Percentiles rank a stretch among this genome's conserved stretches.
phyloP scores from a whole-genome alignment of 2,329 filamentous ascomycete genomes.

The Epichloe sylvatica region DNA sequence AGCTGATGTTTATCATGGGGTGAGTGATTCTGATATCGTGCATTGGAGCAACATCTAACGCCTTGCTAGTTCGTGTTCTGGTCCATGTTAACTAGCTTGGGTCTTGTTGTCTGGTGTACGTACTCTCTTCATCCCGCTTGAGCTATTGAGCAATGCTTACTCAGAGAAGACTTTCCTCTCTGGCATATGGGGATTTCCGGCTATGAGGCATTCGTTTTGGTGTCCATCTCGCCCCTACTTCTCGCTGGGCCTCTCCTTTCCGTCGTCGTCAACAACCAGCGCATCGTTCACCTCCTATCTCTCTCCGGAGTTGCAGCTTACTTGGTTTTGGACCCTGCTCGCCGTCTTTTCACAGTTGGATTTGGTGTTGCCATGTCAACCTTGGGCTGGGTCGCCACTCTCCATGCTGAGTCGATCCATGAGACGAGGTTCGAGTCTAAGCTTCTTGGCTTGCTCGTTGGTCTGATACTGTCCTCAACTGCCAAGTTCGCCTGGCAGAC shows the following conservation, averaged over 20 bases:
- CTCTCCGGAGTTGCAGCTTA: slow-evolving; percentile 70
- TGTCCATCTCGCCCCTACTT: slow-evolving; percentile 65
- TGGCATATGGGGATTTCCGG: slow-evolving; percentile 99
- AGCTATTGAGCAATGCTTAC: not conserved
- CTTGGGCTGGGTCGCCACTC: slow-evolving; percentile 70
- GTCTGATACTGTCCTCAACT: slow-evolving; percentile 71
- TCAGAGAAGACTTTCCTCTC: slow-evolving; percentile 64
- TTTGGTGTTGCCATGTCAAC: slow-evolving; percentile 71
- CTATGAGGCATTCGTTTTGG: slow-evolving; percentile 82
- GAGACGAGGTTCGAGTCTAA: slow-evolving; percentile 65
- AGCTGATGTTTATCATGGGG: slow-evolving; percentile 84
- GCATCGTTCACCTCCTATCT: slow-evolving; percentile 60
- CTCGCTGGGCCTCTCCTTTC: slow-evolving; percentile 58
- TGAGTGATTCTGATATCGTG: slow-evolving; percentile 29
- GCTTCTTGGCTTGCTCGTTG: slow-evolving; percentile 66
- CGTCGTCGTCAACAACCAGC: slow-evolving; percentile 53
- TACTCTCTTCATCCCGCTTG: slow-evolving; percentile 11
- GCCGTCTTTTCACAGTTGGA: slow-evolving; percentile 66
- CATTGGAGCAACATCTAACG: slow-evolving; percentile 9
- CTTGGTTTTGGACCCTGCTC: slow-evolving; percentile 54
- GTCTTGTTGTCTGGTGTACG: slow-evolving; percentile 86
- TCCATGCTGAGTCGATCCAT: slow-evolving; percentile 64
- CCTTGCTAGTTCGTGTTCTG: slow-evolving; percentile 70
- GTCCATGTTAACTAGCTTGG: slow-evolving; percentile 83
- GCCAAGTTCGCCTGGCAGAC: slow-evolving; percentile 88